phyloP scores from a whole-genome alignment of 176 grass and related monocot genomes.

The Hyparrhenia diplandra region DNA sequence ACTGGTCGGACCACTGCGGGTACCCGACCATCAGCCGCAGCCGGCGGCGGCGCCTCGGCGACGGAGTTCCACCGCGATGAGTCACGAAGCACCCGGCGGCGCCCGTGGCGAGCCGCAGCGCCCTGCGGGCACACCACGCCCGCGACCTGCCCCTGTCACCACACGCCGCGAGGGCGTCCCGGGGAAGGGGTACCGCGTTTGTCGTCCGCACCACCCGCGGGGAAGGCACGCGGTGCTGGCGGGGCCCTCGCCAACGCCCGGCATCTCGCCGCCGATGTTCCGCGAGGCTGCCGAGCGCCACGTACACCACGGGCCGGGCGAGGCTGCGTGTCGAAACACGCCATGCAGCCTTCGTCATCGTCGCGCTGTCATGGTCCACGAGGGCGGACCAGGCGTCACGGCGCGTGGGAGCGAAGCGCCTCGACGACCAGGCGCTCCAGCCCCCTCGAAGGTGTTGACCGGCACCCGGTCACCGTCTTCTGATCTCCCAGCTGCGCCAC shows the following conservation, averaged over 20 bases:
- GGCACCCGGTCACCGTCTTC: conserved; percentile 32
- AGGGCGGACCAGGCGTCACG: conserved; percentile 40
- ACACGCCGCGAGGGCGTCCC: background rate
- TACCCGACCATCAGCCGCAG: conserved; percentile 44
- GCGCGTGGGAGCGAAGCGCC: background rate
- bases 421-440: conserved; percentile 34
- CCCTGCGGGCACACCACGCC: conserved; percentile 54
- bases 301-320: conserved; percentile 28
- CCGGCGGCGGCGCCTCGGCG: conserved; percentile 40
- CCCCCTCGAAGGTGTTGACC: conserved; percentile 52
- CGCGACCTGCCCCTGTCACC: background rate
- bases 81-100: conserved; percentile 52
- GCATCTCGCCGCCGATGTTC: conserved; percentile 36
- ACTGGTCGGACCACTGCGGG: conserved; percentile 61
- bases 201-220: conserved; percentile 55
- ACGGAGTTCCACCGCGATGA: conserved; percentile 90
- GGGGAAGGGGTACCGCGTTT: background rate
- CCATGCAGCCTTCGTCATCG: background rate
- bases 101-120: conserved; percentile 45
- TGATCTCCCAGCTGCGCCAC: conserved; percentile 28
- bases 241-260: conserved; percentile 41
- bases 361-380: background rate
- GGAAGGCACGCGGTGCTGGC: conserved; percentile 10
- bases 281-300: conserved; percentile 65
- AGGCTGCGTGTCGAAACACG: conserved; percentile 43